Percentiles rank a stretch among this genome's conserved stretches.
These are phyloP conservation scores for Aaosphaeria arxii DNA, from an alignment of 2,329 filamentous ascomycete species.

Conservation along the genomic window DNA sequence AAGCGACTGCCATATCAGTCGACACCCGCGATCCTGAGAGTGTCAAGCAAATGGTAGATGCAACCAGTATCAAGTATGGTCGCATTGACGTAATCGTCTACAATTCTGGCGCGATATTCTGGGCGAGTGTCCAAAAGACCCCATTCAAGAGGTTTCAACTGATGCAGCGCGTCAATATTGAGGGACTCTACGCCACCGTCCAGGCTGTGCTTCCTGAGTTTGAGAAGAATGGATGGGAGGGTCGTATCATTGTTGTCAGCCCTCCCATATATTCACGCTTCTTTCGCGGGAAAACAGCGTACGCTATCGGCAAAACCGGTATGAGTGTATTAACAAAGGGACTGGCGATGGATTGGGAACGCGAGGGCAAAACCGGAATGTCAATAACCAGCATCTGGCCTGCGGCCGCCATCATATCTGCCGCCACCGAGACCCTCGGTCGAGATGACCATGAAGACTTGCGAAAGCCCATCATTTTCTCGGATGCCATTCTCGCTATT, in stretches of 20 bases:
- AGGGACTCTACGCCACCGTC: constrained; percentile 71
- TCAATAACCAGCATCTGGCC: constrained; percentile 82
- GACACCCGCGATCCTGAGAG: constrained; percentile 66
- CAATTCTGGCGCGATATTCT: constrained; percentile 84
- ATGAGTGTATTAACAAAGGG: constrained; percentile 83
- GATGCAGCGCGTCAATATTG: constrained; percentile 49
- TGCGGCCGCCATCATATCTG: constrained; percentile 73
- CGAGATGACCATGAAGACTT: constrained; percentile 54
- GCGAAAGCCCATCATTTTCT: constrained; percentile 70
- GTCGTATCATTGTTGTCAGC: constrained; percentile 72
- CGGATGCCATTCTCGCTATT: constrained; percentile 74
- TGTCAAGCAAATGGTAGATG: constrained; percentile 58
- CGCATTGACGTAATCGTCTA: constrained; percentile 74
- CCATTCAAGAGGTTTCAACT: constrained; percentile 71
- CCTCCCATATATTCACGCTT: constrained; percentile 85
- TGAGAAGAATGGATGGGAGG: constrained; percentile 50
- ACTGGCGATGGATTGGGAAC: constrained; percentile 74
- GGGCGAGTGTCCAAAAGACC: constrained; percentile 70
- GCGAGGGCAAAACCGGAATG: constrained; percentile 65
- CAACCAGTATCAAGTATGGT: constrained; percentile 57
- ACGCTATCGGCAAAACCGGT: constrained; percentile 72
- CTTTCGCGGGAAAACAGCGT: constrained; percentile 81
- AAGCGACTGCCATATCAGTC: constrained; percentile 64
- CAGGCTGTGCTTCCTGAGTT: constrained; percentile 69
- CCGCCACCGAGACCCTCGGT: constrained; percentile 59